Evolutionary conservation across 2,329 filamentous ascomycete species (phyloP), one percentile per base, ranked within the genome.

Genomic region (Trichoderma sp.): DNA sequence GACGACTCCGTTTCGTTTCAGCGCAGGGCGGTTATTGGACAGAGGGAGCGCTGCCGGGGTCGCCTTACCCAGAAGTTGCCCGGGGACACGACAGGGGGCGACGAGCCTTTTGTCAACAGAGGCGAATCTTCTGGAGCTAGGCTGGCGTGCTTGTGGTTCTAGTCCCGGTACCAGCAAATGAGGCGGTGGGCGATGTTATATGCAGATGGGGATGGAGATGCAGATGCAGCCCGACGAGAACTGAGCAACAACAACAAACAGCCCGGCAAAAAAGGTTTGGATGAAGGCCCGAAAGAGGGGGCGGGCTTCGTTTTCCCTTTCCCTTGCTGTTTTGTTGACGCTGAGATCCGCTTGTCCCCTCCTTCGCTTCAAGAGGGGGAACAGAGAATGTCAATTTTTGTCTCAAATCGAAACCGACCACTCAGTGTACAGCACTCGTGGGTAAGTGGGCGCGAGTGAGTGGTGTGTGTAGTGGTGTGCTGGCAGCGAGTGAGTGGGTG

Each of bases 1-100:
- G 53, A 57, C 66, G 67, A 70, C 71, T 70, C 68, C 68, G 68
- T 70, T 68, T 72, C 68, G 68, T 70, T 61, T 72, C 71, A 72
- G 59, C 34, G 53, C 66, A 70, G 67, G 26, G 47, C 71, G 50
- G 28, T 65, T 39, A 72, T 72, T 72, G 71, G 71, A 64, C 67
- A 50, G 30, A 23, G 32, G 62, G 39, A 28, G 39, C 36, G 70
- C 28, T n/a, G 70, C 70, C 64, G 70, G 70, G 70, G 70, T 71
- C 47, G 70, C 70, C 64, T 71, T 62, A 26, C 67, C 68, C 34
- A 66, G 43, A 50, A 30, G 57, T 34, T 43, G 55, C 67, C 67
- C 39, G 67, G 65, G 67, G 62, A 43, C 32, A 20, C 34, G 36
- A 59, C 57, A 59, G 57, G 57, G 57, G 61, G 61, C 30, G 55